Base-by-base conservation (phyloP, 179 eudicot genomes). In the Beta corolliflora region DNA sequence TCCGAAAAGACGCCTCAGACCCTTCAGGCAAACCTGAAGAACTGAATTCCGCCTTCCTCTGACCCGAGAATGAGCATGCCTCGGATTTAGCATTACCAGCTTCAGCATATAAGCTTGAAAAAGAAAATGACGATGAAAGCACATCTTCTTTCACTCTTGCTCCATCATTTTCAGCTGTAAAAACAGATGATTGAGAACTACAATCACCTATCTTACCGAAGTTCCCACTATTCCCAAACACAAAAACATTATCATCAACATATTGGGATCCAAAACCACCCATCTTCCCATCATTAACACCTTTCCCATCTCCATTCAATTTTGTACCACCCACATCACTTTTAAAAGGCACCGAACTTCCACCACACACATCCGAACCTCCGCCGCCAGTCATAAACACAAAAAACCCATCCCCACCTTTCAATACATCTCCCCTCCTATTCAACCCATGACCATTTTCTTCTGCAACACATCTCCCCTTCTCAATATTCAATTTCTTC, bases 401-500 rank as follows among this genome's bases (percentile, higher is more conserved):
- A 86, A 91, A 92, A 16, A 64, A 25, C 64, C 60, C 76, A 69
- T 75, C 80, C 54, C 67, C 78, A 31, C 76, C 75, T 67, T 68
- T 78, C n/a, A 50, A 52, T 7, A 58, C 65, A 72, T 73, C 67
- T 31, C 23, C 75, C 25, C 54, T 23, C 25, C 54, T 23, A 54
- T 56, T 75, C 79, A 23, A 36, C 6, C 12, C 81, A 36, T 53
- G 16, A 41, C 5, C 61, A 21, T 54, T 72, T 14, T 8, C 53
- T 15, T 48, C 81, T 50, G 65, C 72, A 77, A 59, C 71, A 70
- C 23, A 36, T 18, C 53, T 69, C 16, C 61, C 80, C 83, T 86
- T 87, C 61, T 84, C 84, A 48, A 93, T 90, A 12, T 87, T 86
- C 81, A 92, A 79, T 74, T 83, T 88, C 88, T 83, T 87, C 89